phyloP scores from a whole-genome alignment of 176 grass and related monocot genomes.

The Themeda triandra region DNA sequence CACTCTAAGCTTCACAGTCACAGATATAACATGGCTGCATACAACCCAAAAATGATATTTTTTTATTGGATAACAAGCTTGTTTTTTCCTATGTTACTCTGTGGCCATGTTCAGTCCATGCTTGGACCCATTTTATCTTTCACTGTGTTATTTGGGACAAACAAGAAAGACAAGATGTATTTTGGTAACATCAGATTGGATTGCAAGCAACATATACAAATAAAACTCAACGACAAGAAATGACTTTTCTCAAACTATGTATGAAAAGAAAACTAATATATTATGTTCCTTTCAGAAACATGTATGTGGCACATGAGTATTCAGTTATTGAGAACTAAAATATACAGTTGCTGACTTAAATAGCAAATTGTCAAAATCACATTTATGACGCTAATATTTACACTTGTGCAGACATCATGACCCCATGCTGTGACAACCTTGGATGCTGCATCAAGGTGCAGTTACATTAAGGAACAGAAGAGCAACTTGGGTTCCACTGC shows the following conservation, averaged over 20 bases:
- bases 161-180: background rate
- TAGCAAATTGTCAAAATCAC: background rate
- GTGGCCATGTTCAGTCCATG: background rate
- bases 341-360: background rate
- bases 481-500: background rate
- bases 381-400: background rate
- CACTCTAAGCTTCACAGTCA: background rate
- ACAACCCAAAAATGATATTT: background rate
- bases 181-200: background rate
- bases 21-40: background rate
- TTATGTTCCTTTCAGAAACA: background rate
- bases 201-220: background rate
- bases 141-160: background rate
- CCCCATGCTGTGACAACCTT: background rate
- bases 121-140: background rate
- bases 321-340: background rate
- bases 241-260: background rate
- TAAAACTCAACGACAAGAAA: background rate
- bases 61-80: background rate
- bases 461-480: background rate
- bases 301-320: background rate
- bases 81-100: background rate
- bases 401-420: background rate
- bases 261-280: background rate
- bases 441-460: background rate